These are phyloP conservation scores for Pseudocercospora crystallina DNA, from an alignment of 2,329 filamentous ascomycete genomes.

Conservation along the genomic window DNA sequence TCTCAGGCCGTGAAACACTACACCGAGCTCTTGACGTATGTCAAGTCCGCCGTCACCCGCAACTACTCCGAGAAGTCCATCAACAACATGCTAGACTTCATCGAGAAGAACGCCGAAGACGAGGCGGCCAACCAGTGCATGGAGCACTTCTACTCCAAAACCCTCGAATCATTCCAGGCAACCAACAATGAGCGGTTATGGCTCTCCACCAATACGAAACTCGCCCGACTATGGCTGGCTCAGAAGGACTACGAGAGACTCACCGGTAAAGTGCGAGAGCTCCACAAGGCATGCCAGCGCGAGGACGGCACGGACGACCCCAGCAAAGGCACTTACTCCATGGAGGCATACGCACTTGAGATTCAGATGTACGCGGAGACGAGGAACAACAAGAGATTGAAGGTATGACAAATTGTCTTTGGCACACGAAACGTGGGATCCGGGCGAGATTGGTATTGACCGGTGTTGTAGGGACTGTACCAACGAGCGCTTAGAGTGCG, in stretches of 20 bases:
- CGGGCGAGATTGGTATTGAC: conserved; percentile 15
- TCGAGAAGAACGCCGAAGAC: conserved; percentile 81
- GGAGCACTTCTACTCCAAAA: conserved; percentile 93
- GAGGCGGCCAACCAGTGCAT: conserved; percentile 75
- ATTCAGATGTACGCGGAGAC: conserved; percentile 99
- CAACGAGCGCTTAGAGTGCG: conserved; percentile 87
- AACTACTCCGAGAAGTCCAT: conserved; percentile 99
- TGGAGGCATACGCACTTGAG: conserved; percentile 94
- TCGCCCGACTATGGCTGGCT: conserved; percentile 86
- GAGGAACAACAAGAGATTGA: conserved; percentile 95
- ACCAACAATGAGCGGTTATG: conserved; percentile 97
- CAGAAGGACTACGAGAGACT: conserved; percentile 82
- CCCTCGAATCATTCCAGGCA: conserved; percentile 89
- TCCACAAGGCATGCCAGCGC: conserved; percentile 84
- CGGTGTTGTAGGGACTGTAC: conserved; percentile 64
- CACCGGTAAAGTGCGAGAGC: conserved; percentile 78
- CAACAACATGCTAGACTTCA: conserved; percentile 98
- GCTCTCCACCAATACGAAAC: conserved; percentile 98
- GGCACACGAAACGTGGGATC: conserved; percentile 4
- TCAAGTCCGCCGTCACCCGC: conserved; percentile 92
- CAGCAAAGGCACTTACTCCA: conserved; percentile 91
- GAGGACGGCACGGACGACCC: conserved; percentile 87
- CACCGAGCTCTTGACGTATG: conserved; percentile 90
- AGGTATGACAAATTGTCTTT: conserved; percentile 48
- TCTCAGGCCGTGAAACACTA: conserved; percentile 84